These are phyloP conservation scores for Rhipidocladum racemiflorum DNA, from an alignment of 176 grass and related monocot species.

Conservation along the genomic window DNA sequence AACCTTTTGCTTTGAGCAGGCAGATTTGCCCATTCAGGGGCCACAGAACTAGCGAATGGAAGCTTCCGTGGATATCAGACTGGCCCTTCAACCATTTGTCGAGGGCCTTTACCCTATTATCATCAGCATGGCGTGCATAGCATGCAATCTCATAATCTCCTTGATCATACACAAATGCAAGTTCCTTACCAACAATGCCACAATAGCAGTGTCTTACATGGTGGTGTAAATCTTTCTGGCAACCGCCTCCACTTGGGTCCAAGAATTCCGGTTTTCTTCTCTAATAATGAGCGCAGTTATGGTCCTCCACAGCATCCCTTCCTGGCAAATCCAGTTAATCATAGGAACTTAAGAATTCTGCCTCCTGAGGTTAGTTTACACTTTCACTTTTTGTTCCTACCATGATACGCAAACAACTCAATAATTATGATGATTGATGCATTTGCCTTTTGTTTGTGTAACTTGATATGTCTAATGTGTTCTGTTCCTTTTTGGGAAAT, in stretches of 20 bases:
- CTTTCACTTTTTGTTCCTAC: slow-evolving; percentile 17
- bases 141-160: slow-evolving; percentile 54
- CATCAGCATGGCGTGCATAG: slow-evolving; percentile 47
- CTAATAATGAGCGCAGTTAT: slow-evolving; percentile 46
- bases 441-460: neutral
- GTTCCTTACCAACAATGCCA: slow-evolving; percentile 49
- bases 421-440: neutral
- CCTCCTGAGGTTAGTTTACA: slow-evolving; percentile 45
- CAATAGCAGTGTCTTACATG: slow-evolving; percentile 37
- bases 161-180: slow-evolving; percentile 52
- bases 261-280: slow-evolving; percentile 45
- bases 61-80: slow-evolving; percentile 44
- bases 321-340: slow-evolving; percentile 47
- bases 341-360: slow-evolving; percentile 42
- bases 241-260: slow-evolving; percentile 49
- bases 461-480: neutral
- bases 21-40: slow-evolving; percentile 46
- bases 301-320: slow-evolving; percentile 41
- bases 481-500: neutral
- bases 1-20: slow-evolving; percentile 48
- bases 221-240: slow-evolving; percentile 42
- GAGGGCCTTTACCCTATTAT: slow-evolving; percentile 50
- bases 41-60: slow-evolving; percentile 41
- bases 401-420: neutral
- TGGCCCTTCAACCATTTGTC: slow-evolving; percentile 37